Base-by-base conservation (phyloP, 108 stramenopile species). In the Cyclostephanos tholiformis region DNA sequence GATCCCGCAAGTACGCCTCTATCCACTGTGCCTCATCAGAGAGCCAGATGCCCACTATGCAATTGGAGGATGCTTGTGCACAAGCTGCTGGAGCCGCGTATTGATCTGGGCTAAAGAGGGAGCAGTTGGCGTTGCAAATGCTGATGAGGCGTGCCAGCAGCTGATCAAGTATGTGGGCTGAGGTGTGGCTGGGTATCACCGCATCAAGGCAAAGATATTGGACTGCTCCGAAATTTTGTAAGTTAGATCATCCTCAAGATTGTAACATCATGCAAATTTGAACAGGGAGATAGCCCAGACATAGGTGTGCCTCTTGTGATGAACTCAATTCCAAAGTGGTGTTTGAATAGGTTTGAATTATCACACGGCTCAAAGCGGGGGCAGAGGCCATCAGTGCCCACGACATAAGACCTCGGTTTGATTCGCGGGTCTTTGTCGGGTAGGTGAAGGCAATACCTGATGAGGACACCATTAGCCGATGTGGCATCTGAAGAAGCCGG, bases 271-370 rank as follows among this genome's bases (percentile, higher is more conserved):
- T 0, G 22, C 63, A 43, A 73, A 64, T 22, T 73, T 55, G 19
- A 65, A 73, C 2, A 36, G 72, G 0, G 72, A 73, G 0, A 73
- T 65, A 1, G 63, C 32, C 0, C 63, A 39, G 13, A 73, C 53
- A 27, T 26, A 65, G 36, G 22, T 43, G 6, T 2, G 39, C 43
- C 48, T 6, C 44, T 29, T 0, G 5, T 35, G 0, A 0, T 25
- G 30, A 56, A 73, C 25, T 73, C 63, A 25, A 73, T 50, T 6
- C 72, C 72, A n/a, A n/a, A 41, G 9, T 41, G 9, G 9, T 41
- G 41, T 41, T 12, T 12, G 41, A 41, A 41, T 4, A 41, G 9
- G 9, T 41, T 41, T 1, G 41, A 12, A 10, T 10, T 41, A 1
- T 41, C 41, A 10, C 12, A 8, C 11, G 41, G 41, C 11, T 1